These are phyloP conservation scores for Bipolaris victoriae DNA, from an alignment of 2,329 filamentous ascomycete genomes.

Conservation along the genomic window DNA sequence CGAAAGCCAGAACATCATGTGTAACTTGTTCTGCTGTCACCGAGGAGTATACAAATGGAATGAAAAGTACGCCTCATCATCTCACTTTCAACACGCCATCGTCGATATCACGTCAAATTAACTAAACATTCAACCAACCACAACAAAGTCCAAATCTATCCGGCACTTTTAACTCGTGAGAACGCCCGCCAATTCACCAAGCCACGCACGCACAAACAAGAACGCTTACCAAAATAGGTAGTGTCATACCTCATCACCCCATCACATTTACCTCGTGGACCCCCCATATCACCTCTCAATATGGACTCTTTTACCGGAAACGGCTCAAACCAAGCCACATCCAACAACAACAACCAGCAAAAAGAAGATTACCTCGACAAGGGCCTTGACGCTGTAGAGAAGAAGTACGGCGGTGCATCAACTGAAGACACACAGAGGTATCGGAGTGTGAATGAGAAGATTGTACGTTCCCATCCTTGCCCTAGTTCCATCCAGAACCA, in stretches of 20 bases:
- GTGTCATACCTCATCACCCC: not conserved
- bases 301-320: slow-evolving; percentile 12
- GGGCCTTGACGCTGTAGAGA: slow-evolving; percentile 36
- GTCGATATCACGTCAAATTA: not conserved
- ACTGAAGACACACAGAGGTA: slow-evolving; percentile 48
- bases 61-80: not conserved
- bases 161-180: not conserved
- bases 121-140: not conserved
- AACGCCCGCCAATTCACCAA: not conserved
- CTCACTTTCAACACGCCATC: not conserved
- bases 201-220: not conserved
- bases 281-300: not conserved
- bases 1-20: not conserved
- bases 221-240: not conserved
- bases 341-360: slow-evolving; percentile 8
- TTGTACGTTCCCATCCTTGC: slow-evolving; percentile 28
- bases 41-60: not conserved
- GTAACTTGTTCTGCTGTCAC: not conserved
- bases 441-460: slow-evolving; percentile 49
- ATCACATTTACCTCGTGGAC: not conserved
- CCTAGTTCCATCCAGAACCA: too few relatives aligned
- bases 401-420: slow-evolving; percentile 52
- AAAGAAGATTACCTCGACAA: slow-evolving; percentile 25
- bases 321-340: not conserved
- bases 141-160: not conserved